Conservation (phyloP, 257 asterid species). For the Fraxinus anomala region DNA sequence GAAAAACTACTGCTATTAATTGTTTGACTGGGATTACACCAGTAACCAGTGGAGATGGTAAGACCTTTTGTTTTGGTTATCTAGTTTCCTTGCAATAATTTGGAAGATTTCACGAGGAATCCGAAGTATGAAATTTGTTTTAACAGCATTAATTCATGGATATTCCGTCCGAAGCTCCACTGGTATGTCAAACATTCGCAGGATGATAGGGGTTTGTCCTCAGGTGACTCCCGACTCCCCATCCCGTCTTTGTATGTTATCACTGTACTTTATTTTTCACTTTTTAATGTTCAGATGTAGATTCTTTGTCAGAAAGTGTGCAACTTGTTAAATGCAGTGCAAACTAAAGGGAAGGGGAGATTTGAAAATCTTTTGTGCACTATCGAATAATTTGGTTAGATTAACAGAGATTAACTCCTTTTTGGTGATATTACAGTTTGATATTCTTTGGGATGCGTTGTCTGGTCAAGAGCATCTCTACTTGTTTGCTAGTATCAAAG, state of each 20-base stretch:
- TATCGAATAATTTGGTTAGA: neutral
- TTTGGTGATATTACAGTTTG: constrained; percentile 59
- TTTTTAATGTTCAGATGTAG: neutral
- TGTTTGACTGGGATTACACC: constrained; percentile 96
- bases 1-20: constrained; percentile 86
- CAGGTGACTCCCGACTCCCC: constrained; percentile 54
- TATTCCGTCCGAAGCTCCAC: constrained; percentile 76
- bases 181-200: constrained; percentile 79
- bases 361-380: constrained; percentile 1
- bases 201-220: constrained; percentile 95
- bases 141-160: constrained; percentile 82
- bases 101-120: constrained; percentile 18
- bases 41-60: constrained; percentile 93
- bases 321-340: constrained; percentile 5
- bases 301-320: constrained; percentile 1
- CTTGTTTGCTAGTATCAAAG: constrained; percentile 87
- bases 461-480: constrained; percentile 88
- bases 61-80: constrained; percentile 27
- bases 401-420: constrained; percentile 22
- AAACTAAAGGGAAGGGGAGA: constrained; percentile 13
- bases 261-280: neutral
- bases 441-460: constrained; percentile 88
- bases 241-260: constrained; percentile 4
- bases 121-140: constrained; percentile 22
- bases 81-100: constrained; percentile 7